Evolutionary conservation across 2,329 filamentous ascomycete genomes (phyloP).

Genomic region (Thelonectria rubi): DNA sequence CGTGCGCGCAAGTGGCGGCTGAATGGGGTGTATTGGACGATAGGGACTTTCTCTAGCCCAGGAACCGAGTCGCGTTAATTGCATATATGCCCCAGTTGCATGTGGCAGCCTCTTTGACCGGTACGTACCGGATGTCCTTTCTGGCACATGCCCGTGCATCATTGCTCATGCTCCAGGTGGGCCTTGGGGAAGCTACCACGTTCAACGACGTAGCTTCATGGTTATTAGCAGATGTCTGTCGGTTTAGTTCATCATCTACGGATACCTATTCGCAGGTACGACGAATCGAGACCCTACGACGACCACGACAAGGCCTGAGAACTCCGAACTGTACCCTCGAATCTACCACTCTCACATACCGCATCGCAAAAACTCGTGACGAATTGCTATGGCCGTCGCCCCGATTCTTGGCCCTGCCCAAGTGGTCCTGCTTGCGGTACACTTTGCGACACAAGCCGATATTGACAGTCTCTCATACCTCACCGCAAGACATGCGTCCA

Average conservation of each 20-base stretch:
- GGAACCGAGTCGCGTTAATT: slow-evolving; percentile 12
- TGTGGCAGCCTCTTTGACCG: not conserved
- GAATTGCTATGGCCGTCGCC: slow-evolving; percentile 36
- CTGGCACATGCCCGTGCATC: not conserved
- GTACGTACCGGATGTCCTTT: not conserved
- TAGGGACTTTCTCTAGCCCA: slow-evolving; percentile 1
- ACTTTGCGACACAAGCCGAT: slow-evolving; percentile 73
- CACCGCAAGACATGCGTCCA: slow-evolving; percentile 62
- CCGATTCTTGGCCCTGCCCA: slow-evolving; percentile 69
- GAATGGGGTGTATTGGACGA: not conserved
- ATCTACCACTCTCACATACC: not conserved
- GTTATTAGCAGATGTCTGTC: slow-evolving; percentile 5
- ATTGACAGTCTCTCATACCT: slow-evolving; percentile 69
- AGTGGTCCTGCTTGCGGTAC: slow-evolving; percentile 76
- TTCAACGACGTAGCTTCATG: slow-evolving; percentile 10
- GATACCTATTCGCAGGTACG: not conserved
- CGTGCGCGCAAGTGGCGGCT: too few species aligned
- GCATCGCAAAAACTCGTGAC: not conserved
- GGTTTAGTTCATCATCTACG: slow-evolving; percentile 8
- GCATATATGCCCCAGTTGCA: slow-evolving; percentile 7
- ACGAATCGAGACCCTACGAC: slow-evolving; percentile 1
- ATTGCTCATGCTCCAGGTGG: not conserved
- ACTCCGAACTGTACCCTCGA: not conserved
- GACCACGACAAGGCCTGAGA: not conserved
- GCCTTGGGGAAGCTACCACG: slow-evolving; percentile 4